Percentiles rank a stretch among this genome's conserved stretches.
Conservation (phyloP, 2,329 filamentous ascomycete species). For the Aspergillus tubingensis region DNA sequence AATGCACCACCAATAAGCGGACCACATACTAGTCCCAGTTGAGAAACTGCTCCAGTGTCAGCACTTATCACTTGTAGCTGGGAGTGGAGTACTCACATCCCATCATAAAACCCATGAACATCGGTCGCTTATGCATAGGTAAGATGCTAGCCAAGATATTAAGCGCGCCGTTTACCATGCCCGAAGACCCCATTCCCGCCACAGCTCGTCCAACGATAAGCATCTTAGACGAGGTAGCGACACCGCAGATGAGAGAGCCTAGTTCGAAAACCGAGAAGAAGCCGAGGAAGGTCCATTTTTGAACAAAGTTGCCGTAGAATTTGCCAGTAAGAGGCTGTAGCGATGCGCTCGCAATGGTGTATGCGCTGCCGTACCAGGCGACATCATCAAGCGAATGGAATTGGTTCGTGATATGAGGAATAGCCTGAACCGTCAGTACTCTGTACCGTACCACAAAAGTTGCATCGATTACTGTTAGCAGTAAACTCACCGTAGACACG, state of each 20-base stretch:
- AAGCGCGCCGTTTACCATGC: constrained; percentile 13
- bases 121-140: constrained; percentile 11
- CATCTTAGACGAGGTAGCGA: constrained; percentile 12
- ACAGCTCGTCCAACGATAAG: constrained; percentile 14
- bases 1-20: constrained; percentile 47
- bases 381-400: constrained; percentile 39
- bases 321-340: constrained; percentile 9
- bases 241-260: constrained; percentile 21
- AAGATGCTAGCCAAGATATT: constrained; percentile 12
- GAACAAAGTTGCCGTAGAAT: constrained; percentile 15
- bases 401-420: constrained; percentile 52
- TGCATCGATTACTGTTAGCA: background rate
- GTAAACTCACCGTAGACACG: constrained; percentile 49
- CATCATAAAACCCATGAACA: background rate
- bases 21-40: constrained; percentile 22
- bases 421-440: constrained; percentile 33
- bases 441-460: too few species aligned
- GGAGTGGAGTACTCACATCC: background rate
- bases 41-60: background rate
- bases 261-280: constrained; percentile 36
- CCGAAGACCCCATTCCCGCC: constrained; percentile 12
- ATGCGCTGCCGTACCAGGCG: constrained; percentile 42
- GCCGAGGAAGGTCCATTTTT: constrained; percentile 28
- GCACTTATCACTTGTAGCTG: background rate
- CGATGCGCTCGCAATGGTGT: constrained; percentile 37